These are phyloP conservation scores for Areca catechu DNA, from an alignment of 176 grass and related monocot genomes.

Conservation along the genomic window DNA sequence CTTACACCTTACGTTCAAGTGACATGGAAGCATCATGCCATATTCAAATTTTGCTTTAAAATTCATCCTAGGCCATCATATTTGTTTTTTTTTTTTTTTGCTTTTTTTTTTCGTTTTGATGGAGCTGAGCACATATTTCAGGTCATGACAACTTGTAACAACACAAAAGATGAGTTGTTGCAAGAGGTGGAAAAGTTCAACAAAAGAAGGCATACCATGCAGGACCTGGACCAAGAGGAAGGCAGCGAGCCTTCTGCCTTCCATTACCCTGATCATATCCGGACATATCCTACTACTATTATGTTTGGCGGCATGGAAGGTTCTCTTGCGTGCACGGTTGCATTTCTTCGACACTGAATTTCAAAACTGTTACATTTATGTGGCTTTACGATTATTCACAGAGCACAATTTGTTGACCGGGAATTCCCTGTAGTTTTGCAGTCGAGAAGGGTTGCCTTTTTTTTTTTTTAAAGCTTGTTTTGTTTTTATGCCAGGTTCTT, in stretches of 20 bases:
- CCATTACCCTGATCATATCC: slow-evolving; percentile 73
- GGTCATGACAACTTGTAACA: slow-evolving; percentile 87
- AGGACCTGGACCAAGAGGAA: slow-evolving; percentile 22
- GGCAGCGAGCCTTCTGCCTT: slow-evolving; percentile 26
- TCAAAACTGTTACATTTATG: too few species aligned
- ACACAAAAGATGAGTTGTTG: slow-evolving; percentile 77
- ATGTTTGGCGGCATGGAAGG: slow-evolving; percentile 82
- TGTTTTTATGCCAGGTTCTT: too few species aligned
- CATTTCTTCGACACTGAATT: slow-evolving; percentile 38
- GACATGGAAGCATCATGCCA: too few species aligned
- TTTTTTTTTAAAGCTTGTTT: too few species aligned
- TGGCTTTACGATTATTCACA: too few species aligned
- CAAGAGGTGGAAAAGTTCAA: slow-evolving; percentile 74
- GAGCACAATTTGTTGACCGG: too few species aligned
- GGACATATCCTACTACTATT: slow-evolving; percentile 64
- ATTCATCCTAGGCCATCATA: neutral
- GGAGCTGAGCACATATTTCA: slow-evolving; percentile 16
- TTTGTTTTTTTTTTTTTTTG: neutral
- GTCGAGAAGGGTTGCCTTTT: too few species aligned
- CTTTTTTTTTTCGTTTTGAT: too few species aligned
- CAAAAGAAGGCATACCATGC: slow-evolving; percentile 23
- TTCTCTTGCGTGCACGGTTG: slow-evolving; percentile 77
- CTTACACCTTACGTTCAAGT: too few species aligned
- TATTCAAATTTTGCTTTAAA: neutral
- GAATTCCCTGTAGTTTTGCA: too few species aligned